A percentile compares a stretch with the other conserved stretches of the same genome.
Evolutionary conservation across 495 filamentous ascomycete species (phyloP).

Genomic region (Penicillium canariense): DNA sequence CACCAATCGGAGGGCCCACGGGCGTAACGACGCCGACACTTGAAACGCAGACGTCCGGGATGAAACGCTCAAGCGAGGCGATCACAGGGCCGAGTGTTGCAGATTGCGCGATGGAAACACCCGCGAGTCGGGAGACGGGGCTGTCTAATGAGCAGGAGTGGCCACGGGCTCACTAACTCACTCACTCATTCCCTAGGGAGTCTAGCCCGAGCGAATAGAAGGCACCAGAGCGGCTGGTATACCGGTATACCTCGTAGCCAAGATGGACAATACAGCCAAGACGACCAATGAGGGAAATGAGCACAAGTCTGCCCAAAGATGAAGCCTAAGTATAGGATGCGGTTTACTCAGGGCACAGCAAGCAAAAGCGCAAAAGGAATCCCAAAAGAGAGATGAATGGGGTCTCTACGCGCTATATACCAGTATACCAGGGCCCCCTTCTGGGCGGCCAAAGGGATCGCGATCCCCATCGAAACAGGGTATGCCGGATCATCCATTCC

Average conservation of each 20-base stretch:
- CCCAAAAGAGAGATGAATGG: background rate
- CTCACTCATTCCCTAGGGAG: background rate
- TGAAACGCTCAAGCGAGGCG: constrained; percentile 33
- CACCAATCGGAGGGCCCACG: constrained; percentile 25
- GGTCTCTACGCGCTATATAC: constrained; percentile 18
- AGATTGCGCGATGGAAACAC: constrained; percentile 14
- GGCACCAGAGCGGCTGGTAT: background rate
- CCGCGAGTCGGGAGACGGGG: background rate
- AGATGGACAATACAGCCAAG: no score
- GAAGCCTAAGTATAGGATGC: background rate
- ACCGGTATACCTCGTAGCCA: no score
- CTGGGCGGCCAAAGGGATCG: constrained; percentile 5
- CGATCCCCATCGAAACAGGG: constrained; percentile 15
- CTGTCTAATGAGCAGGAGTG: constrained; percentile 11
- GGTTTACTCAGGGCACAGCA: background rate
- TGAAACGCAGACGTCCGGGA: constrained; percentile 35
- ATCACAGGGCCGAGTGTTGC: constrained; percentile 23
- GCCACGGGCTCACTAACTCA: constrained; percentile 3
- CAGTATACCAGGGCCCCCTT: background rate
- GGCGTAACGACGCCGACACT: constrained; percentile 13
- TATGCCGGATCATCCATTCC: constrained; percentile 26
- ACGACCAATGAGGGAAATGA: no score
- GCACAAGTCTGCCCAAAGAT: background rate
- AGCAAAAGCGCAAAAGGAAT: constrained; percentile 4
- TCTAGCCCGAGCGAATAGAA: background rate